Evolutionary conservation across 176 grass and related monocot genomes (phyloP).

Genomic region (Phoenix roebelenii): DNA sequence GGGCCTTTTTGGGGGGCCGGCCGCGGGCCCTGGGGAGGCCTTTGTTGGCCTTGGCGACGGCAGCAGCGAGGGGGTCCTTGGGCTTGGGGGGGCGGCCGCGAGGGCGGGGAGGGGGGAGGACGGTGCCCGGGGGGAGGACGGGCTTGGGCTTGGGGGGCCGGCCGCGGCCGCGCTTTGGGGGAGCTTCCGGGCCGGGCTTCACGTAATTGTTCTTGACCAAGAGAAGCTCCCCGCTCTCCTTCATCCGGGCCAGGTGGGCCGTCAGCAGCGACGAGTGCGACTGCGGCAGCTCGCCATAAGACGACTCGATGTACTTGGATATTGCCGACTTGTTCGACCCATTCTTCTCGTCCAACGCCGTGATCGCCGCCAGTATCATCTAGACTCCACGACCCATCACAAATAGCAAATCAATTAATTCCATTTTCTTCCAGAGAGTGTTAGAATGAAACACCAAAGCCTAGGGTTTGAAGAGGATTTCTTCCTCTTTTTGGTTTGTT

Average conservation of each 20-base stretch:
- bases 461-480: no score
- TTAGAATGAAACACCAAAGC: no score
- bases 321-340: constrained; percentile 61
- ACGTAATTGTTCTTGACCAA: constrained; percentile 50
- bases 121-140: background rate
- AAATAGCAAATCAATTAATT: background rate
- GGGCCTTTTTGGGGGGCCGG: constrained; percentile 48
- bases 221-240: constrained; percentile 39
- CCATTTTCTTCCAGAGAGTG: no score
- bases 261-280: constrained; percentile 40
- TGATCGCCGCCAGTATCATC: constrained; percentile 73
- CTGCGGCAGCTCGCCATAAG: constrained; percentile 31
- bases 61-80: constrained; percentile 34
- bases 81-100: constrained; percentile 33
- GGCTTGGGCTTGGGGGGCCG: constrained; percentile 48
- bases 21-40: constrained; percentile 44
- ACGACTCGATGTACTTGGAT: constrained; percentile 49
- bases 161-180: constrained; percentile 59
- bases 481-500: no score
- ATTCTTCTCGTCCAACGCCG: constrained; percentile 28
- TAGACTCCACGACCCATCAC: constrained; percentile 13
- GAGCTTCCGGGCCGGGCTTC: constrained; percentile 35
- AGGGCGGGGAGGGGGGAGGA: constrained; percentile 12
- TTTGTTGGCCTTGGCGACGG: constrained; percentile 27
- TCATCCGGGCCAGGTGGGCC: constrained; percentile 61